phyloP scores from a whole-genome alignment of 805 yeast genomes.

The Kodamaea sagamina region DNA sequence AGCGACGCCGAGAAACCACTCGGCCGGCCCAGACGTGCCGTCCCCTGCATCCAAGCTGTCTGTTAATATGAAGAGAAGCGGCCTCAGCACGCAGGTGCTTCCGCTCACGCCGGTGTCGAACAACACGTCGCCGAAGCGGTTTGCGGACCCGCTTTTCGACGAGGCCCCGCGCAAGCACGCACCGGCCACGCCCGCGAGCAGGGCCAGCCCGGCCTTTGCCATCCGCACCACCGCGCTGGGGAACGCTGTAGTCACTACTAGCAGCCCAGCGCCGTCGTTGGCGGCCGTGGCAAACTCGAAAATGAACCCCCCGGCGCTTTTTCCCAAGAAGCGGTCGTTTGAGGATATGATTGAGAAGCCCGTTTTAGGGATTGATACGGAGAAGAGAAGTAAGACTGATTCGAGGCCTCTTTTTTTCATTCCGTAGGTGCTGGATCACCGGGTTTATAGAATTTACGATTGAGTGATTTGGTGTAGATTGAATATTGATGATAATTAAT shows the following conservation, averaged over 20 bases:
- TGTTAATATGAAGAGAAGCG: neutral
- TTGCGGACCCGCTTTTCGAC: constrained; percentile 11
- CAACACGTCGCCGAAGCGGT: constrained; percentile 29
- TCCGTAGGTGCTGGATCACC: constrained; percentile 13
- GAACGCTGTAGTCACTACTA: constrained; percentile 7
- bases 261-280: constrained; percentile 5
- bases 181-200: constrained; percentile 14
- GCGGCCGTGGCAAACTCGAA: constrained; percentile 11
- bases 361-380: constrained; percentile 14
- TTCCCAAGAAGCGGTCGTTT: constrained; percentile 18
- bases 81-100: constrained; percentile 11
- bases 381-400: constrained; percentile 29
- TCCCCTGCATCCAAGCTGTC: constrained; percentile 3
- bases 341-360: constrained; percentile 15
- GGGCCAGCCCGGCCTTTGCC: constrained; percentile 13
- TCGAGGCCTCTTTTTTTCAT: constrained; percentile 24
- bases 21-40: constrained; percentile 2
- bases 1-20: constrained; percentile 34
- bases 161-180: constrained; percentile 1
- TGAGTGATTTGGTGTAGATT: too few species aligned
- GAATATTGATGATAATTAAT: too few species aligned
- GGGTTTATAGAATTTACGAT: constrained; percentile 8
- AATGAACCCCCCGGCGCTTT: constrained; percentile 16
- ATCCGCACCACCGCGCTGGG: constrained; percentile 3
- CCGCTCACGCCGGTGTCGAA: constrained; percentile 25